Percentiles rank a stretch among this genome's conserved stretches.
Evolutionary conservation across 768 basidiomycete genomes (phyloP).

Genomic region (Xerocomellus dryophilus): DNA sequence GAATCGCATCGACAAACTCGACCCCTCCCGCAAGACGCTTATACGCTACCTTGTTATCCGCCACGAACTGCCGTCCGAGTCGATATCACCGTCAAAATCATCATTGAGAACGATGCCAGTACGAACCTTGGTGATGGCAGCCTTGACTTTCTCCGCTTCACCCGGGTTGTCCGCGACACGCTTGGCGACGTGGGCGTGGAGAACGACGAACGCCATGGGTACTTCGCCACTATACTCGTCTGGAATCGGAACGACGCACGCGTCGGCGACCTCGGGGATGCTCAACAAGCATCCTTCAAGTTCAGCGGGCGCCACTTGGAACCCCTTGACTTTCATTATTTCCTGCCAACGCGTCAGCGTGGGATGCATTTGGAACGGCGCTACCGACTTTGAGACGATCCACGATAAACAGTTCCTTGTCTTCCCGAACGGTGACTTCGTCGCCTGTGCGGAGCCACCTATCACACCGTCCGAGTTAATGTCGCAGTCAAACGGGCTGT

Average conservation of each 20-base stretch:
- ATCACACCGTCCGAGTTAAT: not conserved
- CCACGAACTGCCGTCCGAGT: slow-evolving; percentile 42
- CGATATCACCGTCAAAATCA: not conserved
- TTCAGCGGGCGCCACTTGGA: slow-evolving; percentile 74
- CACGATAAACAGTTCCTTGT: slow-evolving; percentile 56
- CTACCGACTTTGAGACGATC: slow-evolving; percentile 57
- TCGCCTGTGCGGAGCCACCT: slow-evolving; percentile 74
- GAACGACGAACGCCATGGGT: slow-evolving; percentile 65
- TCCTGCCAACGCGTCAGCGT: slow-evolving; percentile 39
- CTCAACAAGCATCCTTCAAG: slow-evolving; percentile 63
- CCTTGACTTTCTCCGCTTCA: slow-evolving; percentile 38
- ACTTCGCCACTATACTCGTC: slow-evolving; percentile 74
- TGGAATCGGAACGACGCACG: slow-evolving; percentile 62
- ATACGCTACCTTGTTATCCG: slow-evolving; percentile 52
- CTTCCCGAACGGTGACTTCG: slow-evolving; percentile 52
- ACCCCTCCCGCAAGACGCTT: slow-evolving; percentile 61
- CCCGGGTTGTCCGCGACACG: slow-evolving; percentile 31
- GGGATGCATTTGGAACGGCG: not conserved
- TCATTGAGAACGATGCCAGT: not conserved
- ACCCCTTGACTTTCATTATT: slow-evolving; percentile 66
- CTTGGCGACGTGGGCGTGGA: slow-evolving; percentile 41
- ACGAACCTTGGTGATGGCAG: slow-evolving; percentile 48
- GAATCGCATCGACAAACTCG: slow-evolving; percentile 51
- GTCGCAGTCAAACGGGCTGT: not conserved
- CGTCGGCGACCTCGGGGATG: slow-evolving; percentile 57